phyloP scores from a whole-genome alignment of 78 protist genomes.

The Blattamonas nauphoetae region DNA sequence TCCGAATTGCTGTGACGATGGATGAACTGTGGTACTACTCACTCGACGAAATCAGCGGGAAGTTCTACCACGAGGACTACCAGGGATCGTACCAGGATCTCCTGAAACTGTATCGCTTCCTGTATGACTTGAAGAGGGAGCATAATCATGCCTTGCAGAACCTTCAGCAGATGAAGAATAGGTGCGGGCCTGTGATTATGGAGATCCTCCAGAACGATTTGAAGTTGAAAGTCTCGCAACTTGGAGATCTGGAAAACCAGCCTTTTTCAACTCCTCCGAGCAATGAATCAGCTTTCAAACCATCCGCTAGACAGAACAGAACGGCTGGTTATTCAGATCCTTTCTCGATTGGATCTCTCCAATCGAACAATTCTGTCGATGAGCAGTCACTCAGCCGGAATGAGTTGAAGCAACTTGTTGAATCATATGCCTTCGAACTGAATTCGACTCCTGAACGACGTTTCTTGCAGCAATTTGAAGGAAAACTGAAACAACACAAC shows the following conservation, averaged over 20 bases:
- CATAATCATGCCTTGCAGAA: neutral
- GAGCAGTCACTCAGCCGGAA: no score
- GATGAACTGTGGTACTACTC: slow-evolving; percentile 13
- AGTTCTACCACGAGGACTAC: neutral
- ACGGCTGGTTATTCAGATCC: no score
- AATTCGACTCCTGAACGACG: neutral
- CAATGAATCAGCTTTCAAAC: no score
- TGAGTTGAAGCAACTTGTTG: neutral
- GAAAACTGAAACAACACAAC: no score
- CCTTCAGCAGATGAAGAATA: neutral
- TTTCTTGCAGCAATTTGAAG: neutral
- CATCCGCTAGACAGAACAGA: no score
- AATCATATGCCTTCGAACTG: neutral
- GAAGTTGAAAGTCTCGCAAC: no score
- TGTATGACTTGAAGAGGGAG: neutral
- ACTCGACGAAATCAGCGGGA: slow-evolving; percentile 20
- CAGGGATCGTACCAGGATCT: neutral
- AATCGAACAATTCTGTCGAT: no score
- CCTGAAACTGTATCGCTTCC: neutral
- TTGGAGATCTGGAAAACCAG: no score
- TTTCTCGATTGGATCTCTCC: no score
- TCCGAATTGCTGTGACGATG: slow-evolving; percentile 16
- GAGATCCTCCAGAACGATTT: slow-evolving; percentile 6
- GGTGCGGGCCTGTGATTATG: neutral
- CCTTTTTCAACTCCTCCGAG: no score